Conservation (phyloP, 2,329 filamentous ascomycete species). For the Fusarium sp. region DNA sequence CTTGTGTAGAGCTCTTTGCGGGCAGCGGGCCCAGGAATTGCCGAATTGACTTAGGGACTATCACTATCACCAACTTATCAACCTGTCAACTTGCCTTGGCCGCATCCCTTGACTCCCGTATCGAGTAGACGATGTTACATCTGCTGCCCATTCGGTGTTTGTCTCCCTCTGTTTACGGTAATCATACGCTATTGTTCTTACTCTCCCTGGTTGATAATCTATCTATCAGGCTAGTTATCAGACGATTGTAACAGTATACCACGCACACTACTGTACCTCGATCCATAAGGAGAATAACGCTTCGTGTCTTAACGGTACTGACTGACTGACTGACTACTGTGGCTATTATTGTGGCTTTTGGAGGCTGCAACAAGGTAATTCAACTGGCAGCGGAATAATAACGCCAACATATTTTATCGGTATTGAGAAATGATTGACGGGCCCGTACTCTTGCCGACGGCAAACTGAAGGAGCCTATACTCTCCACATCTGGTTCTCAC, state of each 20-base stretch:
- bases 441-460: conserved; percentile 29
- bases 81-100: neutral
- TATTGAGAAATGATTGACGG: conserved; percentile 33
- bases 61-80: neutral
- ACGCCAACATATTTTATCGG: conserved; percentile 10
- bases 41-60: neutral
- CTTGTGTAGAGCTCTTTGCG: neutral
- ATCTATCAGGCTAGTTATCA: conserved; percentile 4
- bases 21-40: conserved; percentile 4
- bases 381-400: neutral
- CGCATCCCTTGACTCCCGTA: conserved; percentile 11
- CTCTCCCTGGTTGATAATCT: conserved; percentile 6
- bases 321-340: neutral
- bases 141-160: conserved; percentile 9
- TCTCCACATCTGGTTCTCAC: conserved; percentile 17
- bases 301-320: neutral
- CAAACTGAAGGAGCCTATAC: conserved; percentile 6
- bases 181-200: neutral
- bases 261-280: conserved; percentile 29
- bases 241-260: conserved; percentile 8
- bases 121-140: neutral
- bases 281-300: conserved; percentile 17
- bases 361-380: conserved; percentile 10
- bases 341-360: conserved; percentile 9
- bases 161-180: conserved; percentile 20